phyloP scores from a whole-genome alignment of 1,284 basidiomycete species.

The Apiotrichum mycotoxinovorans region DNA sequence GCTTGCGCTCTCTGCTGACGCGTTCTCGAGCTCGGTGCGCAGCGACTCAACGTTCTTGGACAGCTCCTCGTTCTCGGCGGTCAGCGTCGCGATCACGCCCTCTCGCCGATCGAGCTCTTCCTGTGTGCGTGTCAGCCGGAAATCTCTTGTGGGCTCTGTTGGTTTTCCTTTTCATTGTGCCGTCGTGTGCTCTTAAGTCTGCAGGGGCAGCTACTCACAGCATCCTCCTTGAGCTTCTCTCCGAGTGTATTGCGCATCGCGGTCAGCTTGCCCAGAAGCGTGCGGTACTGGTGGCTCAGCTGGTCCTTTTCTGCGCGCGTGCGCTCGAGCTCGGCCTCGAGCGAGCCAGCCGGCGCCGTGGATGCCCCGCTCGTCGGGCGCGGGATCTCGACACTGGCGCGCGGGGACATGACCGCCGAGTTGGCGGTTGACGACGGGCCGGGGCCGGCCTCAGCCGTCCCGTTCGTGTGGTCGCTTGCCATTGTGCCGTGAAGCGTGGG shows the following conservation, averaged over 20 bases:
- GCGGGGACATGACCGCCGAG: conserved; percentile 10
- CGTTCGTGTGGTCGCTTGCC: conserved; percentile 10
- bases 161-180: no score
- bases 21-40: conserved; percentile 68
- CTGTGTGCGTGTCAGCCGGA: conserved; percentile 53
- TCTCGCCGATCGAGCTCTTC: conserved; percentile 93
- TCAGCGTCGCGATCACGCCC: conserved; percentile 70
- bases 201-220: no score
- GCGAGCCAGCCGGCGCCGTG: conserved; percentile 4
- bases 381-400: conserved; percentile 10
- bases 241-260: conserved; percentile 90
- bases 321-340: conserved; percentile 49
- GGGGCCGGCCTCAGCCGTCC: neutral
- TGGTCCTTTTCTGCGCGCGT: conserved; percentile 73
- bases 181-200: no score
- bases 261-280: conserved; percentile 80
- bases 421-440: conserved; percentile 10
- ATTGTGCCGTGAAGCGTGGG: neutral
- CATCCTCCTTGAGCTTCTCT: conserved; percentile 92
- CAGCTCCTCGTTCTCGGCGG: conserved; percentile 71
- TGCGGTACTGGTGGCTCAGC: conserved; percentile 78
- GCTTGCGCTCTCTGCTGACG: conserved; percentile 68
- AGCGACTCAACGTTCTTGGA: conserved; percentile 66
- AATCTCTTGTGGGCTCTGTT: no score
- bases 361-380: neutral